Evolutionary conservation across 2,329 filamentous ascomycete genomes (phyloP).

Genomic region (Aspergillus melleus): DNA sequence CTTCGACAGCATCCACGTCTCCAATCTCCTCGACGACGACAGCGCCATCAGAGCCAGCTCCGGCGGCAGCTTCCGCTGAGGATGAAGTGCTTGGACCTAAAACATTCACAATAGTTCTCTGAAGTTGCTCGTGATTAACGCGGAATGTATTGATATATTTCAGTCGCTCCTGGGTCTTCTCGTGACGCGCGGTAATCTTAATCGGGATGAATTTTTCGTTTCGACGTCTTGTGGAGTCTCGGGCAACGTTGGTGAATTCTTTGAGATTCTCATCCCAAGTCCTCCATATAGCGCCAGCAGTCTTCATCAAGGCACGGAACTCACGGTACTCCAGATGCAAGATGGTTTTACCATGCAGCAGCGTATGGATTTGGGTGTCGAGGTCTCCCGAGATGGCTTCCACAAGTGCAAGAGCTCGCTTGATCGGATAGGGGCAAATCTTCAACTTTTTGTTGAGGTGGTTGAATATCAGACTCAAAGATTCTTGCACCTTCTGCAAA

Average conservation of each 20-base stretch:
- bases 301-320: conserved; percentile 81
- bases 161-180: conserved; percentile 83
- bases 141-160: conserved; percentile 94
- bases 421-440: conserved; percentile 93
- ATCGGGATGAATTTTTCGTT: conserved; percentile 99
- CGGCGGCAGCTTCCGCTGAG: conserved; percentile 48
- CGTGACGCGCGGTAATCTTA: conserved; percentile 87
- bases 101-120: conserved; percentile 95
- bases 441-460: conserved; percentile 98
- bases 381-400: conserved; percentile 95
- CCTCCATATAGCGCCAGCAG: conserved; percentile 80
- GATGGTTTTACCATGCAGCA: conserved; percentile 81
- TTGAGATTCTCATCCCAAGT: conserved; percentile 96
- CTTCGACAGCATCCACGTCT: conserved; percentile 94
- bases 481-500: conserved; percentile 82
- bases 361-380: conserved; percentile 77
- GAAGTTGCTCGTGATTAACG: conserved; percentile 95
- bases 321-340: conserved; percentile 92
- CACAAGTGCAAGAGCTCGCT: conserved; percentile 86
- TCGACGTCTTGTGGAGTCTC: conserved; percentile 87
- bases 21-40: conserved; percentile 90
- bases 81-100: conserved; percentile 71
- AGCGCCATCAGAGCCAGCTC: conserved; percentile 55
- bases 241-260: conserved; percentile 95
- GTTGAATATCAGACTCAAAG: conserved; percentile 82